Evolutionary conservation across 1,139 yeast species (phyloP).

Genomic region (Candida glucosophila): DNA sequence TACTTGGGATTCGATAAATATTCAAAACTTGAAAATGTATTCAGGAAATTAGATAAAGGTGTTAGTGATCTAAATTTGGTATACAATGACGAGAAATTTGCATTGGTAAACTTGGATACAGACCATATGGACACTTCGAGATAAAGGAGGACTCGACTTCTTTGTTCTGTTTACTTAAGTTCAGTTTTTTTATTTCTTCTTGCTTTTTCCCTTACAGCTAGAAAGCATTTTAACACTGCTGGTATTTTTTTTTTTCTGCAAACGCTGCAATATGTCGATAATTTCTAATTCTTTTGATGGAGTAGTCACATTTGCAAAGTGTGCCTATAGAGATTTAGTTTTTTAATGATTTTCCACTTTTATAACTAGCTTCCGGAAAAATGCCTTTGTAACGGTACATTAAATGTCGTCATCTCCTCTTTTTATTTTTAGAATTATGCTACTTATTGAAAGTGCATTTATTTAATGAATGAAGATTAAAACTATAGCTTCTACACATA

Average conservation of each 20-base stretch:
- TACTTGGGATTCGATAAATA: conserved; percentile 17
- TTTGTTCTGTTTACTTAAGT: conserved; percentile 1
- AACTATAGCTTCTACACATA: no score
- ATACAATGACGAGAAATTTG: conserved; percentile 25
- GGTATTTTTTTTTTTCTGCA: conserved; percentile 2
- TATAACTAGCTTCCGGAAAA: no score
- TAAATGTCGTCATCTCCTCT: no score
- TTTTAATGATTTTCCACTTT: no score
- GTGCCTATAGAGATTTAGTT: no score
- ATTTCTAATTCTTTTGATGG: no score
- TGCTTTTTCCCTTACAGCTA: conserved; percentile 3
- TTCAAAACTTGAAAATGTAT: conserved; percentile 26
- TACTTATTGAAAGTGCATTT: no score
- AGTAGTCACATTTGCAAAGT: no score
- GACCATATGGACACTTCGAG: conserved; percentile 23
- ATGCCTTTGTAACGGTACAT: no score
- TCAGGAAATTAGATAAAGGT: conserved; percentile 24
- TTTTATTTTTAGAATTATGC: no score
- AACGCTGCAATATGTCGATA: no score
- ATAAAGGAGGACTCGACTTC: conserved; percentile 1
- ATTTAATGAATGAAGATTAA: no score
- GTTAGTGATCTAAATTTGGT: conserved; percentile 22
- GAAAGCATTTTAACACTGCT: conserved; percentile 4
- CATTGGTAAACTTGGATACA: conserved; percentile 30
- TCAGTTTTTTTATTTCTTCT: conserved; percentile 1